phyloP scores from a whole-genome alignment of 2,329 filamentous ascomycete genomes.

The Pyrenophora graminea region DNA sequence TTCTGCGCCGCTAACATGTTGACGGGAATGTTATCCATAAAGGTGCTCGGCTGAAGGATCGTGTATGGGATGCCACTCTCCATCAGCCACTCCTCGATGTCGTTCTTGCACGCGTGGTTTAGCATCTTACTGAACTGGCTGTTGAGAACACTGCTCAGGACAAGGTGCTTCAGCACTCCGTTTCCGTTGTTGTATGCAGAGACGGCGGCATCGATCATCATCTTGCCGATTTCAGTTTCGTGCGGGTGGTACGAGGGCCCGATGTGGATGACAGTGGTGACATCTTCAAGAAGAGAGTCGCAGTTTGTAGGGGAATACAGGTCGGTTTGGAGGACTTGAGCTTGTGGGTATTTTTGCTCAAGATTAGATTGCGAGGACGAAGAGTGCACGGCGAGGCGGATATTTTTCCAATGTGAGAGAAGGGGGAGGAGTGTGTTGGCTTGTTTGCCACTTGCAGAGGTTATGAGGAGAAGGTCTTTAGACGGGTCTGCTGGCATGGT shows the following conservation, averaged over 20 bases:
- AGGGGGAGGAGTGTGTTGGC: constrained; percentile 41
- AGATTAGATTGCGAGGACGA: constrained; percentile 32
- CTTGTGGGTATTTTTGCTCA: constrained; percentile 34
- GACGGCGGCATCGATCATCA: constrained; percentile 41
- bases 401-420: constrained; percentile 35
- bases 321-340: constrained; percentile 40
- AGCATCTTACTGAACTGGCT: constrained; percentile 42
- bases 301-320: constrained; percentile 29
- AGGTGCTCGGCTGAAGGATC: constrained; percentile 28
- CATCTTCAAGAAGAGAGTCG: constrained; percentile 32
- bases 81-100: constrained; percentile 43
- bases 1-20: constrained; percentile 22
- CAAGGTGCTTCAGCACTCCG: constrained; percentile 40
- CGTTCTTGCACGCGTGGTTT: constrained; percentile 45
- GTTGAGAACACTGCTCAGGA: constrained; percentile 42
- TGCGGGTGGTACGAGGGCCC: constrained; percentile 43
- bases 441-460: constrained; percentile 48
- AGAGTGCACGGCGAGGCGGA: constrained; percentile 44
- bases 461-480: constrained; percentile 45
- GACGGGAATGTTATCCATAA: constrained; percentile 41
- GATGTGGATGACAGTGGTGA: constrained; percentile 40
- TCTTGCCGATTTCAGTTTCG: constrained; percentile 40
- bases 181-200: neutral
- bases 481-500: constrained; percentile 22
- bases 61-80: neutral